Evolutionary conservation across 345 rosid genomes (phyloP), one percentile per base, ranked within the genome.

Genomic region (Geranium brycei): DNA sequence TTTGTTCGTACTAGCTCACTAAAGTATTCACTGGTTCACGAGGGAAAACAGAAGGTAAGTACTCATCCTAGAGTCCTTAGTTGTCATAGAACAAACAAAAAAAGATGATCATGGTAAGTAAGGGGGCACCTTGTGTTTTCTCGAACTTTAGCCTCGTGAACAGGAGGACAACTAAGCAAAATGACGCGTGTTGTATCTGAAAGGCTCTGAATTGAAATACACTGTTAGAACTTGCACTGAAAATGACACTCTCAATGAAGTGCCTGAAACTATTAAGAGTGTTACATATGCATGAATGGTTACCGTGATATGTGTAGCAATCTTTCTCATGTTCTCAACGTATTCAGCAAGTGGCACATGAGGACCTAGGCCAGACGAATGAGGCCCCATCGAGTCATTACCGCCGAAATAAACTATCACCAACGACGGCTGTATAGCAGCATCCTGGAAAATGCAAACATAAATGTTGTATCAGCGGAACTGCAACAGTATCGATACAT

Each of bases 351-450:
- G 88, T 2, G 93, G 96, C 0, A 95, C 96, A 61, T 95, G 97
- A 63, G 97, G 96, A 59, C 99, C 99, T 12, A 91, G 76, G 69
- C 93, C 95, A 73, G 95, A 85, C 56, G 96, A 58, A 74, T 95
- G 97, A 79, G 99, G 77, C 17, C 93, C 95, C 93, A 95, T 88
- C 6, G 99, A 91, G 69, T 91, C 97, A 58, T 95, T 95, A 64
- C 97, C 99, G 31, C 99, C 99, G 73, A 95, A 88, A 76, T 95
- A 95, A 15, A 87, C 97, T 70, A 95, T 78, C 65, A 88, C 85
- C 73, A 95, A 68, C 66, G 87, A 73, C 66, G 99, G 99, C 72
- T 88, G 97, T 59, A 51, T 71, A 14, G 69, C 71, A 70, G 81
- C 91, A 76, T 87, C 95, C 97, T 95, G 61, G 18, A 66, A 62